These are phyloP conservation scores for Arabidopsis arenosa DNA, from an alignment of 345 rosid genomes.

Conservation along the genomic window DNA sequence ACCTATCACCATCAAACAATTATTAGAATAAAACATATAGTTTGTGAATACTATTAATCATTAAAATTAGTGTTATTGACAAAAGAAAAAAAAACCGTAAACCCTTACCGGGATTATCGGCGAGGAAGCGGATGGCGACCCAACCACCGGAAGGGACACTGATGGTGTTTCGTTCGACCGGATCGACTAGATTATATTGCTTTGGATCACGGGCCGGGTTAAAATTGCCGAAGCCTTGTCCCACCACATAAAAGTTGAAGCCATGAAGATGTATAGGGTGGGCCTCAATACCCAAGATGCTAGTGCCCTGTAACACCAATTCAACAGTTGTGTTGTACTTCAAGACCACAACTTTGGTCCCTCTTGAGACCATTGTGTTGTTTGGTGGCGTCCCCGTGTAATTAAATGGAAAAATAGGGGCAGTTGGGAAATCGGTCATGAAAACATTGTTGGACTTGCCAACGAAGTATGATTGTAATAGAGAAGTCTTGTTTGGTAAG, in stretches of 20 bases:
- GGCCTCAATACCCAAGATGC: constrained; percentile 70
- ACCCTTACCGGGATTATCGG: constrained; percentile 77
- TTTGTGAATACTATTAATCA: background rate
- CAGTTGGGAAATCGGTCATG: constrained; percentile 61
- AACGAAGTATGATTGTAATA: constrained; percentile 62
- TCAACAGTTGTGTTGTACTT: constrained; percentile 72
- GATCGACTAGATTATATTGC: constrained; percentile 71
- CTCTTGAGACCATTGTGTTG: constrained; percentile 58
- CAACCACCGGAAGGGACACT: constrained; percentile 77
- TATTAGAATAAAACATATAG: background rate
- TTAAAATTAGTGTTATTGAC: background rate
- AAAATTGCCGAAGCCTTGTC: constrained; percentile 81
- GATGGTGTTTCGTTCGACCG: constrained; percentile 72
- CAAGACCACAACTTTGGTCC: constrained; percentile 62
- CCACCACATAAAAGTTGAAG: constrained; percentile 69
- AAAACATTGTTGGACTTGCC: constrained; percentile 56
- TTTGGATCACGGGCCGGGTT: constrained; percentile 58
- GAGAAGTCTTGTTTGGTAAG: constrained; percentile 56
- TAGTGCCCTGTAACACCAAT: constrained; percentile 78
- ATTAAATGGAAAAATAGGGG: constrained; percentile 60
- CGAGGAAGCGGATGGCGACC: constrained; percentile 72
- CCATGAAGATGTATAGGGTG: constrained; percentile 91
- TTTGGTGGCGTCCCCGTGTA: constrained; percentile 81
- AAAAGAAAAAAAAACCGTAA: background rate
- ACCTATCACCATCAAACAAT: constrained; percentile 46